Conservation (phyloP, 306 rosid genomes). For the Acacia acuminata region DNA sequence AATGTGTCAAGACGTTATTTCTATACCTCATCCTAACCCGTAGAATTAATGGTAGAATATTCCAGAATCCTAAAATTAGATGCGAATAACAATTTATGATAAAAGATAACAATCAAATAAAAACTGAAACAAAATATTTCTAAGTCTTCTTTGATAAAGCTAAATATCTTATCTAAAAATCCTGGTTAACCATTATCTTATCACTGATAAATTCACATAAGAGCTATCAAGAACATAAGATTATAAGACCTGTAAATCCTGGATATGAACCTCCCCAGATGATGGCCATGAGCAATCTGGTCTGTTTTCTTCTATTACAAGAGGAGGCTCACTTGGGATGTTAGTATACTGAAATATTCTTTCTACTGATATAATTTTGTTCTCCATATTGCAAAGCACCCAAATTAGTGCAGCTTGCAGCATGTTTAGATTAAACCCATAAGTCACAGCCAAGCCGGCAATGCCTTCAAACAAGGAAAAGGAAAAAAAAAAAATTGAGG, state of each 20-base stretch:
- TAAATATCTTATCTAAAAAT: no score
- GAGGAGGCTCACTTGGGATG: conserved; percentile 78
- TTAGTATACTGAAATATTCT: conserved; percentile 75
- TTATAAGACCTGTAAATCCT: conserved; percentile 57
- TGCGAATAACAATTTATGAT: no score
- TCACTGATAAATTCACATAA: background rate
- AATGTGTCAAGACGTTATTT: no score
- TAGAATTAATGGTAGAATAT: no score
- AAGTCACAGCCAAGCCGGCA: conserved; percentile 87
- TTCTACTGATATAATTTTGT: conserved; percentile 84
- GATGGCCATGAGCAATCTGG: conserved; percentile 75
- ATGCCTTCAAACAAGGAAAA: conserved; percentile 45
- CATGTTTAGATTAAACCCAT: conserved; percentile 66
- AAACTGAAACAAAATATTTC: no score
- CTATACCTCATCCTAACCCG: no score
- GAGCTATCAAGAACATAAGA: background rate
- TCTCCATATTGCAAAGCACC: conserved; percentile 69
- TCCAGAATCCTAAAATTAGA: no score
- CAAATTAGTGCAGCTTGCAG: conserved; percentile 50
- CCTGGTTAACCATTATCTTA: no score
- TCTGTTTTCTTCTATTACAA: conserved; percentile 53
- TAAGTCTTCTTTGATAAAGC: no score
- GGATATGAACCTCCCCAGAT: conserved; percentile 69
- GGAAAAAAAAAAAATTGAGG: background rate
- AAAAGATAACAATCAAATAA: no score